phyloP scores from a whole-genome alignment of 306 rosid genomes.

The Senna tora region DNA sequence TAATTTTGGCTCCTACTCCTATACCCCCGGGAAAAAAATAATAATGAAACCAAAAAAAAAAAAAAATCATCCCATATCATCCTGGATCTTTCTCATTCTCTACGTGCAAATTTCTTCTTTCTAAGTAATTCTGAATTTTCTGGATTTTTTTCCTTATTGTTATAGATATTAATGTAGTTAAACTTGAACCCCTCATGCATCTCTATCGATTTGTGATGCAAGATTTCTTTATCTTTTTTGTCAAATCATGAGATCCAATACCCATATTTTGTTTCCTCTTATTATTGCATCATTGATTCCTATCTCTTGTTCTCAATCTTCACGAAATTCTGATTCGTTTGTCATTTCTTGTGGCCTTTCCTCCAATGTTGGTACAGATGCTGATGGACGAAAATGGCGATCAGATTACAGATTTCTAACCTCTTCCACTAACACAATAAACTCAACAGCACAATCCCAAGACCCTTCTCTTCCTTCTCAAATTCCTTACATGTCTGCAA shows the following conservation, averaged over 20 bases:
- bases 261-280: conserved; percentile 28
- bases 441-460: conserved; percentile 39
- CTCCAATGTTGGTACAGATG: conserved; percentile 41
- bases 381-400: conserved; percentile 46
- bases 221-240: neutral
- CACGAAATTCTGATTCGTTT: conserved; percentile 30
- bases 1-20: conserved; percentile 14
- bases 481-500: conserved; percentile 54
- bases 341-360: conserved; percentile 52
- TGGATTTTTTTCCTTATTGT: neutral
- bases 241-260: conserved; percentile 40
- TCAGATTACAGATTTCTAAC: conserved; percentile 43
- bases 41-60: too few relatives aligned
- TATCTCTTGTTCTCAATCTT: conserved; percentile 5
- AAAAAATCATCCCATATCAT: neutral
- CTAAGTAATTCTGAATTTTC: neutral
- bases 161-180: neutral
- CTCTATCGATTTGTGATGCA: neutral
- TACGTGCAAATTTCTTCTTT: neutral
- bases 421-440: conserved; percentile 19
- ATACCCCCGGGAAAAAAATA: neutral
- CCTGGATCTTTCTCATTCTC: conserved; percentile 1
- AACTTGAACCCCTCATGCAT: neutral
- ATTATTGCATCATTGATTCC: conserved; percentile 13
- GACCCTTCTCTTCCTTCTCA: conserved; percentile 58